Evolutionary conservation across 1,284 basidiomycete species (phyloP), one percentile per base, ranked within the genome.

Genomic region (Tilletiaria anomala): DNA sequence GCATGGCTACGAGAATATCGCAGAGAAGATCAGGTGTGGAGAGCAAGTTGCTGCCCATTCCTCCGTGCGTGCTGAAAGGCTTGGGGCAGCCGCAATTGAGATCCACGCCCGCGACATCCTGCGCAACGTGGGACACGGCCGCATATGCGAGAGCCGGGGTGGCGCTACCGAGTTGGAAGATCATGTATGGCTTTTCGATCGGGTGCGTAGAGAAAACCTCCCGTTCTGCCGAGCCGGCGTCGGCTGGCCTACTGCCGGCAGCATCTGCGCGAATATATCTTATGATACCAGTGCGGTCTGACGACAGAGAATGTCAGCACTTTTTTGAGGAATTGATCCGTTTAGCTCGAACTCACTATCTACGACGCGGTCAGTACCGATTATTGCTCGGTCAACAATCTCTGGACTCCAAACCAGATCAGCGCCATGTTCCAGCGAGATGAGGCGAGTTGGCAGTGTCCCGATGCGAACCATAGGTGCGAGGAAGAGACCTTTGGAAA

Each of bases 321-420:
- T n/a, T n/a, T 4, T 6, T 32, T 21, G 5, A 10, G 22, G 40
- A 35, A 18, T 34, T 43, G n/a, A n/a, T n/a, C n/a, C 39, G 18
- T 33, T 37, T 18, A 35, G 40, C 38, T 35, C 35, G 47, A 37
- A 73, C 82, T 63, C 60, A 84, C 87, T 77, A 72, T 96, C 79
- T 11, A 94, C 85, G 17, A 73, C 76, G 42, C 91, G 75, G 51
- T 79, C 75, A 0, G 83, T 72, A 43, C 89, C 84, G 35, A 97
- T 73, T 44, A 99, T 88, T 11, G 93, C 93, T 68, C 83, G 86
- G 70, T 99, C 93, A 5, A 99, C 82, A 35, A 87, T 82, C 65
- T 97, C 93, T 0, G 91, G 93, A 8, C 84, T 81, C 93, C 93
- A 99, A 1, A 99, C 91, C 4, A 97, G 74, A 12, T 80, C 79